phyloP scores from a whole-genome alignment of 139 green algal genomes.

The Coelastrella sp. region DNA sequence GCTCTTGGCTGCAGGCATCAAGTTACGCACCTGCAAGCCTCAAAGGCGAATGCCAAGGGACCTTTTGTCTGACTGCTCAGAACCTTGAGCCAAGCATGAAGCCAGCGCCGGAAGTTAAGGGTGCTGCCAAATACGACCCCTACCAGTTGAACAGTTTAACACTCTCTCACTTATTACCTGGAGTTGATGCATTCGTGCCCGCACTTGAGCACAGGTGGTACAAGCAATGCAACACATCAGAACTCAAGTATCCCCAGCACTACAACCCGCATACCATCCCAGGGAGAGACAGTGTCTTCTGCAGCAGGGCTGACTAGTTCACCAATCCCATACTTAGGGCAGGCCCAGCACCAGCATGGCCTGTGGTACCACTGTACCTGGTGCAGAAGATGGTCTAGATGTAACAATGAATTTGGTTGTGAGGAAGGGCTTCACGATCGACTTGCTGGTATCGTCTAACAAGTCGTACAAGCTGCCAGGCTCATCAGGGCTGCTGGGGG shows the following conservation, averaged over 20 bases:
- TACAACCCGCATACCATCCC: no score
- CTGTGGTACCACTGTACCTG: background rate
- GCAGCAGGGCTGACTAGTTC: no score
- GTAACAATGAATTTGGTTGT: conserved; percentile 66
- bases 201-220: no score
- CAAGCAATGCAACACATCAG: no score
- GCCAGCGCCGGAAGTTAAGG: conserved; percentile 78
- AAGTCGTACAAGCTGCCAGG: conserved; percentile 66
- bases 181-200: no score
- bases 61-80: conserved; percentile 58
- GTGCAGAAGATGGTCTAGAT: background rate
- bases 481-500: background rate
- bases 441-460: conserved; percentile 66
- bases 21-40: conserved; percentile 48
- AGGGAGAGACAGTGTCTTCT: no score
- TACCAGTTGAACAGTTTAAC: background rate
- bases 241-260: no score
- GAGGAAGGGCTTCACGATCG: conserved; percentile 72
- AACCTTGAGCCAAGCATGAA: conserved; percentile 78
- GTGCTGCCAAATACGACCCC: conserved; percentile 31
- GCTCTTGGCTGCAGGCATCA: background rate
- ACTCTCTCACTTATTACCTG: no score
- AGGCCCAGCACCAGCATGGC: no score
- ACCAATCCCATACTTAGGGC: no score
- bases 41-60: conserved; percentile 61